Percentiles rank a stretch among this genome's conserved stretches.
These are phyloP conservation scores for Debaryomycetaceae sp. DNA, from an alignment of 1,139 yeast genomes.

Conservation along the genomic window DNA sequence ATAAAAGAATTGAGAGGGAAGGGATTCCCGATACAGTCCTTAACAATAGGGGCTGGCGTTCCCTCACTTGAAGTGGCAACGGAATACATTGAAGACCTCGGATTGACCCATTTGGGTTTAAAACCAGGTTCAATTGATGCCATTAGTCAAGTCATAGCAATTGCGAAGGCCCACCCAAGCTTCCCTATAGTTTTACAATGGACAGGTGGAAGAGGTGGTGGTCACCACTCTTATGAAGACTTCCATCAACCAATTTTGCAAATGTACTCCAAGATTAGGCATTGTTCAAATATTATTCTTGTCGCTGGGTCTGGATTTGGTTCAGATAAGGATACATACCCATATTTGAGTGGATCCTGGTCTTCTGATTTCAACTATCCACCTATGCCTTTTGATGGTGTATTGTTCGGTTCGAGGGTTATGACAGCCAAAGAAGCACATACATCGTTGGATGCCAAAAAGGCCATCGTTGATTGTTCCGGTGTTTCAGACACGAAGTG, in stretches of 20 bases:
- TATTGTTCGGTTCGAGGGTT: conserved; percentile 91
- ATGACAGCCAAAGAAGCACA: conserved; percentile 97
- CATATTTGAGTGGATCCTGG: conserved; percentile 97
- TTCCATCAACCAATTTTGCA: conserved; percentile 97
- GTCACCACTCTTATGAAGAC: conserved; percentile 98
- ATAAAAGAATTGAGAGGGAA: conserved; percentile 81
- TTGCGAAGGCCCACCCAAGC: conserved; percentile 91
- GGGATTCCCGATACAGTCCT: conserved; percentile 94
- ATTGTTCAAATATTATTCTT: conserved; percentile 80
- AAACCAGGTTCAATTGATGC: conserved; percentile 98
- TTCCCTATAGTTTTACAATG: conserved; percentile 98
- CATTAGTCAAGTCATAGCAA: conserved; percentile 77
- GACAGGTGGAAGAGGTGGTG: conserved; percentile 99
- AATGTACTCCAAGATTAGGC: conserved; percentile 93
- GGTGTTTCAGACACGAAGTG: conserved; percentile 88
- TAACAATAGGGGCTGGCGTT: conserved; percentile 99
- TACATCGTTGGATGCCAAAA: conserved; percentile 91
- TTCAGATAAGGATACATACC: conserved; percentile 92
- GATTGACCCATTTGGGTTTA: conserved; percentile 89
- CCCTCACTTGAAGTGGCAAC: conserved; percentile 97
- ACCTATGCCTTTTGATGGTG: conserved; percentile 99
- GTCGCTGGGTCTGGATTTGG: conserved; percentile 99
- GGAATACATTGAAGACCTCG: conserved; percentile 90
- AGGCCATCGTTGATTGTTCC: conserved; percentile 82
- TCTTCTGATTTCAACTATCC: conserved; percentile 81